Evolutionary conservation across 2,329 filamentous ascomycete genomes (phyloP), one percentile per base, ranked within the genome.

Genomic region (Xylariaceae sp.): DNA sequence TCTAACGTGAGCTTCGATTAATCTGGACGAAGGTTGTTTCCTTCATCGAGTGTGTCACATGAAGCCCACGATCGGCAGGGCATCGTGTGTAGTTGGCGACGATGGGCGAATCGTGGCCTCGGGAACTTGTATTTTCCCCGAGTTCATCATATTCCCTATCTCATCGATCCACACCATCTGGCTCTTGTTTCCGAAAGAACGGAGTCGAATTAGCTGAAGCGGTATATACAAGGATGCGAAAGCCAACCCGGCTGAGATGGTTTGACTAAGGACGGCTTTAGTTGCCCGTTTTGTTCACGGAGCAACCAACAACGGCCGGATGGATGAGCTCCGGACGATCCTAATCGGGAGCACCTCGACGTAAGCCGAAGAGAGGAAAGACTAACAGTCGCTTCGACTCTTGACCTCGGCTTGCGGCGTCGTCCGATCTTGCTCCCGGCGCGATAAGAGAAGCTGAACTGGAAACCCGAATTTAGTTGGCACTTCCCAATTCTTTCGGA

Each of bases 251-350:
- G 53, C 34, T 34, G 50, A 45, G 11, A 45, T 15, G 13, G n/a
- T 44, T 64, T 42, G 39, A 15, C 60, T 57, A 60, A 51, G 5
- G 50, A 55, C 62, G 59, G 62, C 52, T 56, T 56, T 51, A 65
- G 48, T 64, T 65, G 59, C 63, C 63, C 63, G 62, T 63, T 65
- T 64, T 2, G 63, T 55, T 62, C 59, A 61, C 63, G 63, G 63
- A 64, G 56, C 50, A 45, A 39, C 37, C 37, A 17, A 35, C 45
- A 48, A 47, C 50, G 47, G 34, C 51, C 60, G 57, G 62, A 58
- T 50, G 45, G 44, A 52, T 60, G 55, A 47, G 47, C 51, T 64
- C 57, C 57, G 60, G 58, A 18, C 60, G 60, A 60, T 52, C 62
- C 62, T 57, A 64, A 58, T 51, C 54, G 57, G 62, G 30, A 35